Evolutionary conservation across 1,139 yeast species (phyloP), one percentile per base, ranked within the genome.

Genomic region (Kodamaea derodonti): DNA sequence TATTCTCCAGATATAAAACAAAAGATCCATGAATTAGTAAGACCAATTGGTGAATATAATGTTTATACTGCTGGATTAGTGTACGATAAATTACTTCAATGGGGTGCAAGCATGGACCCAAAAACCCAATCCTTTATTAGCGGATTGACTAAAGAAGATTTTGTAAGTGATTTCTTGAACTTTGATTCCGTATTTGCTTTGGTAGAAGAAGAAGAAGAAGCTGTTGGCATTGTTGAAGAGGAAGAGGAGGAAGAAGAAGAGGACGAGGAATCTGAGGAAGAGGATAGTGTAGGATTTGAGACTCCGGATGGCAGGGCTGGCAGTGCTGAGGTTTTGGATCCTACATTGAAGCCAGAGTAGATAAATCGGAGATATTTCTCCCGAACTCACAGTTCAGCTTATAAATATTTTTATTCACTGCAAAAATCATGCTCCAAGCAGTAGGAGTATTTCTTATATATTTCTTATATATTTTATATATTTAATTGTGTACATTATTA

Each of bases 131-230:
- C 42, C 33, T 46, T 55, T 20, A 43, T 61, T 13, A 46, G 45
- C 23, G 32, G 35, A 17, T 47, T 64, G 35, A 42, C 42, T 29
- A 58, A 57, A 31, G 59, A 54, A n/a, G 62, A 54, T 15, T 65
- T 64, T 36, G 42, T 58, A 13, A 49, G 49, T 12, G 69, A 65
- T 30, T 63, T 62, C 39, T 49, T 58, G 28, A 54, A 60, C 38
- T 58, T 55, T 35, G 54, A 53, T 20, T 50, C 47, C 14, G 47
- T 42, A 20, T 39, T 42, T 30, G 37, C 32, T 13, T 33, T 37
- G 16, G 41, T 33, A 8, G 41, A 40, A 8, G 51, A 47, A 4
- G 46, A 45, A 5, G 47, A 45, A 2, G 41, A 40, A 3, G 45
- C 42, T 7, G 14, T n/a, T n/a, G 26, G 12, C 7, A 39, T 29